phyloP scores from a whole-genome alignment of 805 yeast genomes.

The Metschnikowia santaceciliae region DNA sequence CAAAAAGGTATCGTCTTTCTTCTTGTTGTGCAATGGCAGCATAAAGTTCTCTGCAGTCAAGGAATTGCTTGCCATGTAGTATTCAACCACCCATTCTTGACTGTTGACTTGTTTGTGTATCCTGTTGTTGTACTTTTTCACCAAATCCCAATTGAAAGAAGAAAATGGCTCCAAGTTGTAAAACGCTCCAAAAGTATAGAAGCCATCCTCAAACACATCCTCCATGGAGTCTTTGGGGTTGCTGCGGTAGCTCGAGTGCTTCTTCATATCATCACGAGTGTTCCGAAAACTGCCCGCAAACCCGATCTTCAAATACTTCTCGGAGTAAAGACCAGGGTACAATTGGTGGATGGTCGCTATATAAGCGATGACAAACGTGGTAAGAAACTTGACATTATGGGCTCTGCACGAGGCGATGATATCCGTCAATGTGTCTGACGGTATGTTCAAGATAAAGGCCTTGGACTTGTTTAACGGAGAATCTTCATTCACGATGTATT shows the following conservation, averaged over 20 bases:
- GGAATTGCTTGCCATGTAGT: conserved; percentile 7
- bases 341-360: conserved; percentile 8
- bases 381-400: conserved; percentile 7
- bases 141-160: conserved; percentile 7
- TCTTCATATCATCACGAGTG: conserved; percentile 1
- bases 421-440: background rate
- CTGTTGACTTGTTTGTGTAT: conserved; percentile 7
- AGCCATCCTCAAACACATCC: conserved; percentile 9
- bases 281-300: conserved; percentile 9
- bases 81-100: conserved; percentile 8
- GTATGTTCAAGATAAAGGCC: conserved; percentile 5
- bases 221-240: background rate
- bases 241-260: conserved; percentile 8
- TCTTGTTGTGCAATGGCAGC: conserved; percentile 2
- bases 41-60: conserved; percentile 8
- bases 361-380: conserved; percentile 6
- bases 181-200: conserved; percentile 6
- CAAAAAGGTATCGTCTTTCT: conserved; percentile 7
- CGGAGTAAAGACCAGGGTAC: conserved; percentile 5
- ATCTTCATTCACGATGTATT: conserved; percentile 1
- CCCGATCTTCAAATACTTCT: conserved; percentile 7
- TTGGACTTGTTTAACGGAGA: conserved; percentile 6
- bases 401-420: conserved; percentile 5
- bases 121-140: conserved; percentile 7
- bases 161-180: conserved; percentile 7